These are phyloP conservation scores for Colletotrichum tamarilloi DNA, from an alignment of 2,329 filamentous ascomycete genomes.

Conservation along the genomic window DNA sequence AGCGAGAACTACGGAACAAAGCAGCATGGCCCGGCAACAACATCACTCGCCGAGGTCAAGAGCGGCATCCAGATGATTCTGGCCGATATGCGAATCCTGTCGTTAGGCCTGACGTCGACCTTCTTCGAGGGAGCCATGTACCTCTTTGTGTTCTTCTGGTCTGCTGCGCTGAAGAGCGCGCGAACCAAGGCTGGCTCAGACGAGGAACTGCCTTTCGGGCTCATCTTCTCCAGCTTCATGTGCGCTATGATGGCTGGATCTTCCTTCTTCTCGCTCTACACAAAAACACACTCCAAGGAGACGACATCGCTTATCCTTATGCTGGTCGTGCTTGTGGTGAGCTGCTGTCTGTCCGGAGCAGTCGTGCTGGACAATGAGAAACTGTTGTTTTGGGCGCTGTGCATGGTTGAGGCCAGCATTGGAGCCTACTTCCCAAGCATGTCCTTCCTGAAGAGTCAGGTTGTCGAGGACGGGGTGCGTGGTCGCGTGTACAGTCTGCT, in stretches of 20 bases:
- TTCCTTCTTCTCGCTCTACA: slow-evolving; percentile 52
- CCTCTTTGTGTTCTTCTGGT: slow-evolving; percentile 73
- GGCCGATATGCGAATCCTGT: slow-evolving; percentile 59
- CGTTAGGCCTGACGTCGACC: slow-evolving; percentile 63
- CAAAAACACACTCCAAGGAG: slow-evolving; percentile 44
- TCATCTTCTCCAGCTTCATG: slow-evolving; percentile 69
- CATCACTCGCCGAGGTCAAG: slow-evolving; percentile 36
- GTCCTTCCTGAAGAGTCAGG: slow-evolving; percentile 63
- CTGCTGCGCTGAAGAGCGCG: slow-evolving; percentile 61
- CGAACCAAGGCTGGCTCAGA: slow-evolving; percentile 42
- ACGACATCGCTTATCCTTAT: slow-evolving; percentile 49
- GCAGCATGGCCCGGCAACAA: slow-evolving; percentile 9
- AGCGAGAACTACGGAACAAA: slow-evolving; percentile 43
- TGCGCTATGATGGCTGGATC: slow-evolving; percentile 68
- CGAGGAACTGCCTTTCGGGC: slow-evolving; percentile 54
- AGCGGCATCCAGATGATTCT: slow-evolving; percentile 40
- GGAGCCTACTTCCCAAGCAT: slow-evolving; percentile 69
- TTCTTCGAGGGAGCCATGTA: slow-evolving; percentile 73
- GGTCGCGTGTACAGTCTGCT: slow-evolving; percentile 67
- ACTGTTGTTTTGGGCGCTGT: slow-evolving; percentile 66
- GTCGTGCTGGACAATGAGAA: slow-evolving; percentile 54
- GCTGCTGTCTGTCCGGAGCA: slow-evolving; percentile 52
- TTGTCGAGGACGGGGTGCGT: slow-evolving; percentile 64
- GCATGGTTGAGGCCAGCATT: slow-evolving; percentile 66
- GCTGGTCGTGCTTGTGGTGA: slow-evolving; percentile 45